Evolutionary conservation across 2,329 filamentous ascomycete genomes (phyloP), one percentile per base, ranked within the genome.

Genomic region (Fusarium pseudocircinatum): DNA sequence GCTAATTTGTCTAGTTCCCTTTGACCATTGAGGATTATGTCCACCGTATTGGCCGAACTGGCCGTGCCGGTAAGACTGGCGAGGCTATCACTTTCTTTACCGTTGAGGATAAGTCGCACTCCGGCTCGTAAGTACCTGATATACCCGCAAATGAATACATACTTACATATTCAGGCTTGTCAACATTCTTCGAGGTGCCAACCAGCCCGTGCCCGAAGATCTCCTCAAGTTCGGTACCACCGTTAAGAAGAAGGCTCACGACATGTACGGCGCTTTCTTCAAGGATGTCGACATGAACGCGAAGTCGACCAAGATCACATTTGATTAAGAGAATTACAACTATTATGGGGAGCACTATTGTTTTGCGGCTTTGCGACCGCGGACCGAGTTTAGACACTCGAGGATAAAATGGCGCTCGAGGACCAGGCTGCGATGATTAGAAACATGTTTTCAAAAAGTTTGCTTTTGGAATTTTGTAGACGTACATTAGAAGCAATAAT

Each of bases 211-310:
- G 2, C 96, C 96, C 6, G 94, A 97, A 47, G 93, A 94, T 32
- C 86, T 99, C 42, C 87, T 98, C 82, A 98, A 97, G 84, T 99
- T 98, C 77, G 96, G 96, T 78, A 97, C 95, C 28, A 98, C 96
- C 2, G 96, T 99, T 59, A 99, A 98, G 90, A 98, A 97, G 90
- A 98, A 98, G 94, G 90, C 91, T 54, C 96, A 99, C 84, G 93
- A 95, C 79, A 93, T 94, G 53, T 99, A 98, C 80, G 96, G 96
- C 64, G 94, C 95, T 37, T 98, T 98, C 82, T 97, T 93, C 87
- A 97, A 96, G 84, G 94, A 98, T 77, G 91, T 94, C 14, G 93
- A 94, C 77, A 92, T 92, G 82, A 94, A 89, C 81, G 93, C 96
- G 84, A 92, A 93, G 82, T 92, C 94, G 34, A 96, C 93, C 64